Base-by-base conservation (phyloP, 495 filamentous ascomycete species). In the Chaetomium fimeti region DNA sequence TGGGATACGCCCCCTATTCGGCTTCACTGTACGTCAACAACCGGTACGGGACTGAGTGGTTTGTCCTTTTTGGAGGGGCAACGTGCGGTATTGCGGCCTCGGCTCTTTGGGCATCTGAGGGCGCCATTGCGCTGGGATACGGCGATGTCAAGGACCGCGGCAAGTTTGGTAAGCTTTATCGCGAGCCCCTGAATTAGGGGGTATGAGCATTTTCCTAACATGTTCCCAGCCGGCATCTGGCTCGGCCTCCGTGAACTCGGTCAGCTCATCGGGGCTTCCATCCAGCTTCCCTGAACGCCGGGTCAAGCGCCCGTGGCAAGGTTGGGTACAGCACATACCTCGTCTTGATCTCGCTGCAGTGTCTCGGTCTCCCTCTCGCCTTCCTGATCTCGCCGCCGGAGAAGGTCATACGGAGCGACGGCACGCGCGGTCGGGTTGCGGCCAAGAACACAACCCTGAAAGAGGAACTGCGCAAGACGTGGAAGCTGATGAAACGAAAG, bases 1-100 rank as follows among this genome's bases (percentile, higher is more conserved):
- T 84, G 6, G 83, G 83, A 4, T 87, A 84, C 51, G 80, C 83
- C 0, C 78, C 83, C 0, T 86, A 85, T 67, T 82, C 80, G 1
- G 84, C 83, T 5, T 78, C 81, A 0, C 69, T 87, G 24, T 87
- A 86, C 63, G 78, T 81, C 61, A 86, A 87, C 68, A 86, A 84
- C 68, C 78, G 82, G 0, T 85, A 81, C 68, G 83, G 83, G 5
- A 79, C 76, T 13, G 76, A 81, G 55, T 87, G 84, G 84, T 80
- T 87, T 57, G 77, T 86, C 0, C 67, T 85, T 18, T 76, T 86
- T 2, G 84, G 83, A 7, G 83, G 82, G 7, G 82, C 79, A 3
- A 78, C 79, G 12, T 87, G 84, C 69, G 84, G 84, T 0, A 75
- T 86, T 29, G 78, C 79, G 6, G 84, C 83, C 0, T 82, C 81